Evolutionary conservation across 2,329 filamentous ascomycete species (phyloP).

Genomic region (Teratosphaeria epicoccoides): DNA sequence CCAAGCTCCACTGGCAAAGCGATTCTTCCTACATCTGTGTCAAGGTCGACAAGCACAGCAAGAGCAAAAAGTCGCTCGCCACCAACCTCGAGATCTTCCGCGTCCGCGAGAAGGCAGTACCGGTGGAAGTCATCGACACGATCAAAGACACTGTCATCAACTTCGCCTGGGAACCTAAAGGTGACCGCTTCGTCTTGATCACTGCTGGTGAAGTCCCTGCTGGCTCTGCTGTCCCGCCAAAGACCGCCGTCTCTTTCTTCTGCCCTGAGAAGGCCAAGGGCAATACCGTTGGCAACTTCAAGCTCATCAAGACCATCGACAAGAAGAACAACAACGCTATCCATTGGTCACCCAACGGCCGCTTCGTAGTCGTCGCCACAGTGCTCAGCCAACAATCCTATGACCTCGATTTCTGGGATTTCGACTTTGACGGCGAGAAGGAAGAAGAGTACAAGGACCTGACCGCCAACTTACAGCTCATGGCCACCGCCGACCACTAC

Average conservation of each 20-base stretch:
- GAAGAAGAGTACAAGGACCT: conserved; percentile 84
- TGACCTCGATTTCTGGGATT: conserved; percentile 93
- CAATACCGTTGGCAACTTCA: conserved; percentile 77
- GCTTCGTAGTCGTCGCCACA: conserved; percentile 89
- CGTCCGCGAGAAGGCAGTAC: conserved; percentile 91
- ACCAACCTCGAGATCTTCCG: conserved; percentile 99
- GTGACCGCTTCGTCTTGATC: conserved; percentile 93
- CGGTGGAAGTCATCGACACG: conserved; percentile 92
- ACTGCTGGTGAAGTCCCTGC: conserved; percentile 76
- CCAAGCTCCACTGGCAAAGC: conserved; percentile 98
- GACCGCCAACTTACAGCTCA: conserved; percentile 85
- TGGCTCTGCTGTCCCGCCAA: conserved; percentile 73
- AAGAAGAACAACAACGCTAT: conserved; percentile 99
- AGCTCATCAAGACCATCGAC: conserved; percentile 85
- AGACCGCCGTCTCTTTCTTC: conserved; percentile 93
- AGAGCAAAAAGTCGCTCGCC: conserved; percentile 95
- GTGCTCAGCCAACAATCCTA: conserved; percentile 88
- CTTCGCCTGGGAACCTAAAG: conserved; percentile 98
- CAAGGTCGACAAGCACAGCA: conserved; percentile 97
- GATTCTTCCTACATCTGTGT: conserved; percentile 90
- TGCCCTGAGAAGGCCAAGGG: conserved; percentile 91
- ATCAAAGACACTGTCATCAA: conserved; percentile 99
- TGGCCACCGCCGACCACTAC: conserved; percentile 91
- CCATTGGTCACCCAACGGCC: conserved; percentile 94
- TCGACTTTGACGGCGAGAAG: conserved; percentile 97